phyloP scores from a whole-genome alignment of 805 yeast genomes.

The Kodamaea lidongshanica region DNA sequence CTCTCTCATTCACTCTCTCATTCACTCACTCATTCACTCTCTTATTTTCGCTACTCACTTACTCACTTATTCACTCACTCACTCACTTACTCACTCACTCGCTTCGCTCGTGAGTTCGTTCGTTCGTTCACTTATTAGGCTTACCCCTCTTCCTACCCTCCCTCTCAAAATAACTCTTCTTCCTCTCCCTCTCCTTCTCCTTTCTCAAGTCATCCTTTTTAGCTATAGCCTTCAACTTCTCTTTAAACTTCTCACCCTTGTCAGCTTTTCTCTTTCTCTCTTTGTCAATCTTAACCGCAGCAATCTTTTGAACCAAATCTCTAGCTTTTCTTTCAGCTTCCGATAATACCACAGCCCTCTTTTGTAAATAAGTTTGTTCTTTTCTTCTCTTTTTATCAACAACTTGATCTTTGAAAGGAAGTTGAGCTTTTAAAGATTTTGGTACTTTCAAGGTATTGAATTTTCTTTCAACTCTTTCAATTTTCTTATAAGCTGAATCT shows the following conservation, averaged over 20 bases:
- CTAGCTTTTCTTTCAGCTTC: slow-evolving; percentile 94
- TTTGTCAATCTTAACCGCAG: slow-evolving; percentile 80
- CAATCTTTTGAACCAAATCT: slow-evolving; percentile 77
- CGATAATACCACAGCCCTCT: slow-evolving; percentile 88
- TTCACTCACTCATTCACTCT: no score
- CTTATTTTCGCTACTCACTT: no score
- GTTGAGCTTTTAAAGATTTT: slow-evolving; percentile 59
- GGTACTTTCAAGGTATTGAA: slow-evolving; percentile 90
- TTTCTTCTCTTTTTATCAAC: slow-evolving; percentile 83
- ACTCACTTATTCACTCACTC: no score
- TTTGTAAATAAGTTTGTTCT: slow-evolving; percentile 71
- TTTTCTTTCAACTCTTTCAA: slow-evolving; percentile 77
- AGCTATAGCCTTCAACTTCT: slow-evolving; percentile 68
- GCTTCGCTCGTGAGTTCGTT: no score
- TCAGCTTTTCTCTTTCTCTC: slow-evolving; percentile 69
- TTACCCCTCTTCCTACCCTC: slow-evolving; percentile 56
- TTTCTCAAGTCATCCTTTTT: slow-evolving; percentile 61
- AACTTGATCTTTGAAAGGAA: slow-evolving; percentile 91
- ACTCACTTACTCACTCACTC: no score
- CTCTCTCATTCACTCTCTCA: no score
- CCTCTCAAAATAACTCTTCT: slow-evolving; percentile 76
- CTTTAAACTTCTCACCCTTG: slow-evolving; percentile 70
- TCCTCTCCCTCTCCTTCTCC: slow-evolving; percentile 76
- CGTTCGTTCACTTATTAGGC: no score
- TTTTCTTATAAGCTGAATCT: slow-evolving; percentile 53